Base-by-base conservation (phyloP, 306 rosid genomes). In the Sechiopsis laciniata region DNA sequence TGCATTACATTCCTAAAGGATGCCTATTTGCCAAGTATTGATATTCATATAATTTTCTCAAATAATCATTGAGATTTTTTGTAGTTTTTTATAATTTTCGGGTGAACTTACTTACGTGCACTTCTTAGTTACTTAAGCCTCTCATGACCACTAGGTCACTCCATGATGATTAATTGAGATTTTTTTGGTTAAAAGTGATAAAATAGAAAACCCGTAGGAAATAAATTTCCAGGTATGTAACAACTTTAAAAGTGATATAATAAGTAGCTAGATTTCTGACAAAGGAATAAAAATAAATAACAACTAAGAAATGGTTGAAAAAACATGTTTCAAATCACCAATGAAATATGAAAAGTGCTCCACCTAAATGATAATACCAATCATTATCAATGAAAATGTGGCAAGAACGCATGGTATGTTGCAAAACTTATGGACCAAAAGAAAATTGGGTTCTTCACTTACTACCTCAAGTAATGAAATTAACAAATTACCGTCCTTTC, bases 401-500 rank as follows among this genome's bases (percentile, higher is more conserved):
- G 14, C 10, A 35, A 64, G 24, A 26, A 35, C 22, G 24, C 11
- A 10, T 32, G 51, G 77, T 63, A 56, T 5, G 52, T 55, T 15
- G 0, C 37, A 42, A 69, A 53, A 10, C 10, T 20, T 56, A 21
- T 45, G 21, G n/a, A 32, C 76, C 54, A 20, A 55, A 42, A 58
- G 55, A 21, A 71, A 58, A 73, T 19, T 35, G 21, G 3, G 21
- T 29, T 29, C 17, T 9, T 35, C 24, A 71, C 16, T 71, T 51
- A 22, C 74, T 8, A 22, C 46, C 24, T 24, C 17, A 59, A 51
- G 21, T 50, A 46, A 60, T 50, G 55, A 32, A 68, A 71, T 59
- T 15, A 52, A 10, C 37, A 52, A 56, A 66, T 83, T 85, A 89
- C 97, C 97, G 72, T 88, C 89, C 75, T 87, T 91, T 79, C 84